phyloP scores from a whole-genome alignment of 1,284 basidiomycete species.

The Puccinia triticina region DNA sequence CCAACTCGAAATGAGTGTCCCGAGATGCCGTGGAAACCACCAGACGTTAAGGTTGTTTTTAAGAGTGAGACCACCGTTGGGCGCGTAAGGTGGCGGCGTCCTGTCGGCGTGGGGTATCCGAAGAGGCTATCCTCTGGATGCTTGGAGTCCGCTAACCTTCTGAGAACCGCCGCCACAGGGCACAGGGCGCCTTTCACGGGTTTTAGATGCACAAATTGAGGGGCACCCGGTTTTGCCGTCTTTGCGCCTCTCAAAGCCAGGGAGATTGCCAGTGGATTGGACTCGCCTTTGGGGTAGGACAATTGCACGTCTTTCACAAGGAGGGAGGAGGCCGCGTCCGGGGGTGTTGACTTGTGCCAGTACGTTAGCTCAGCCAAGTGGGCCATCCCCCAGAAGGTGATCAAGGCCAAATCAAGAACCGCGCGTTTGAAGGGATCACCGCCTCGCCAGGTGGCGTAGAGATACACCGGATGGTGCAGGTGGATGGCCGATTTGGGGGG shows the following conservation, averaged over 20 bases:
- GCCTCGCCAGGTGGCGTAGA: neutral
- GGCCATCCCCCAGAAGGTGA: constrained; percentile 6
- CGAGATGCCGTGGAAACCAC: neutral
- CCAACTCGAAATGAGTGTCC: neutral
- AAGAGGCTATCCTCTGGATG: too few species aligned
- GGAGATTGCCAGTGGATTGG: too few species aligned
- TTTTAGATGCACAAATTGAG: neutral
- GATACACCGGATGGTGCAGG: neutral
- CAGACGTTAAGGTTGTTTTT: too few species aligned
- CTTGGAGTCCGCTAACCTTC: neutral
- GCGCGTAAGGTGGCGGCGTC: neutral
- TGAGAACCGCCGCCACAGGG: neutral
- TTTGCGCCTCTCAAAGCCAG: too few species aligned
- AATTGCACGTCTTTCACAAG: too few species aligned
- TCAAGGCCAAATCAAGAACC: neutral
- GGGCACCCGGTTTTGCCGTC: neutral
- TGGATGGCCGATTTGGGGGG: neutral
- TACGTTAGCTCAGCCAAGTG: neutral
- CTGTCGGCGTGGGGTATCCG: too few species aligned
- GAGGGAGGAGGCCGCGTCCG: neutral
- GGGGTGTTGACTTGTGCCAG: too few species aligned
- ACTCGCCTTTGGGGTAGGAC: too few species aligned
- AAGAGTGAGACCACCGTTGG: neutral
- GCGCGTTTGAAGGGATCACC: neutral
- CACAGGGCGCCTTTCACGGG: neutral